Evolutionary conservation across 2,329 filamentous ascomycete genomes (phyloP).

Genomic region (Xylariaceae sp.): DNA sequence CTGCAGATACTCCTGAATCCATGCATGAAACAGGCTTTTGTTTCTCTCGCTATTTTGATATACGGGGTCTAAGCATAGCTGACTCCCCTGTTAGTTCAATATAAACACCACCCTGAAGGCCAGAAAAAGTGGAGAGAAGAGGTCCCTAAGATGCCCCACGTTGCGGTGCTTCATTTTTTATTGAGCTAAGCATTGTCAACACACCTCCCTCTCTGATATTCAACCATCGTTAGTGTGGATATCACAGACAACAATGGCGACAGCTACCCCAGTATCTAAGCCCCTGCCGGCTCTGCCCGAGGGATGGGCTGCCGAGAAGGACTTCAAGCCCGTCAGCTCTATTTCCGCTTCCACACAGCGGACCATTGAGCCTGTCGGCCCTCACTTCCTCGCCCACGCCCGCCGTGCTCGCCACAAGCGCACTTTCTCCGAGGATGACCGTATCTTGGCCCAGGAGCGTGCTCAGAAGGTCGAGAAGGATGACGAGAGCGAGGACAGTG

Average conservation of each 20-base stretch:
- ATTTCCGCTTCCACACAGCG: constrained; percentile 75
- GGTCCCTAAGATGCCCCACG: constrained; percentile 4
- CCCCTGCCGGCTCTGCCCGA: constrained; percentile 70
- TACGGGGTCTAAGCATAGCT: not conserved
- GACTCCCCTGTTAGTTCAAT: not conserved
- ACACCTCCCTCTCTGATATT: not conserved
- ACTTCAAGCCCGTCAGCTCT: constrained; percentile 78
- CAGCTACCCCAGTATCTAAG: constrained; percentile 54
- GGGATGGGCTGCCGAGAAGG: constrained; percentile 82
- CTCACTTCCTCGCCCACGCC: constrained; percentile 95
- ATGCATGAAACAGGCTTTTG: too few relatives aligned
- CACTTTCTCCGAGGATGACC: constrained; percentile 97
- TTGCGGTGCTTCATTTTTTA: not conserved
- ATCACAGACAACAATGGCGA: constrained; percentile 52
- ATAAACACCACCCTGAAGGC: not conserved
- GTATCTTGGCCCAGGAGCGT: constrained; percentile 89
- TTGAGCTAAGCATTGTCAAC: not conserved
- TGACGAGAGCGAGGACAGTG: constrained; percentile 85
- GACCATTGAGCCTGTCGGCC: constrained; percentile 91
- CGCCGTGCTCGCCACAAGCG: constrained; percentile 93
- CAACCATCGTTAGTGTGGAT: constrained; percentile 7
- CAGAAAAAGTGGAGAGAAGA: not conserved
- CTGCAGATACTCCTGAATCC: too few relatives aligned
- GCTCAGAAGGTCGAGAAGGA: constrained; percentile 94
- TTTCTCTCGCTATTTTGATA: not conserved